Percentiles rank a stretch among this genome's conserved stretches.
phyloP scores from a whole-genome alignment of 2,329 filamentous ascomycete species.

The Aureobasidium sp. region DNA sequence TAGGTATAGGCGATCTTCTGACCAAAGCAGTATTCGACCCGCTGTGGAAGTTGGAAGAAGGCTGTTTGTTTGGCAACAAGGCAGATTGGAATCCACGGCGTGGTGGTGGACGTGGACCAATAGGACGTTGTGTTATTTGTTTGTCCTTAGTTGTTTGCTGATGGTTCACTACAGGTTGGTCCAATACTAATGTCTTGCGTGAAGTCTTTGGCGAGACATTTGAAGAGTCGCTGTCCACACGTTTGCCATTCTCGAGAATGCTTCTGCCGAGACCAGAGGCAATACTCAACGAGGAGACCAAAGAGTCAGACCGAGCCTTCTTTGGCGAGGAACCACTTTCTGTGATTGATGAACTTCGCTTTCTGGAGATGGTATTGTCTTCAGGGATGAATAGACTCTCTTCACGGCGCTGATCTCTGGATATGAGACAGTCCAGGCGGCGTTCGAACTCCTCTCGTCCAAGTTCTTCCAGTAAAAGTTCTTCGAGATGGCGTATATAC shows the following conservation, averaged over 20 bases:
- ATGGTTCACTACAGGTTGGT: no score
- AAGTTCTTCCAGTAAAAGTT: neutral
- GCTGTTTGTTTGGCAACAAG: neutral
- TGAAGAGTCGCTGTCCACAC: neutral
- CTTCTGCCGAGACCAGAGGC: neutral
- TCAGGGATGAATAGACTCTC: neutral
- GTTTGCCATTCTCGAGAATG: neutral
- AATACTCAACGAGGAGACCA: neutral
- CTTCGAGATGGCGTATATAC: neutral
- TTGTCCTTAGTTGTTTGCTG: neutral
- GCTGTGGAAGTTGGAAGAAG: neutral
- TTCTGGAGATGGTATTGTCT: neutral
- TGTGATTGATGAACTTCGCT: neutral
- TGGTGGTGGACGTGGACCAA: neutral
- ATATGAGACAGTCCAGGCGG: neutral
- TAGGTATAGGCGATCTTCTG: neutral
- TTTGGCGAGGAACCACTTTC: neutral
- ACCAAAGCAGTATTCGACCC: no score
- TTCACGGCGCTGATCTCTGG: neutral
- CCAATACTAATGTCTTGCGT: neutral
- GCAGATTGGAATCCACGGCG: neutral
- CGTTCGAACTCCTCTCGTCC: neutral
- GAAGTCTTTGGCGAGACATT: neutral
- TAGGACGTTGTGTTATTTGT: neutral
- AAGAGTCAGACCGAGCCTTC: neutral